Base-by-base conservation (phyloP, 345 rosid species). In the Populus tremula region DNA sequence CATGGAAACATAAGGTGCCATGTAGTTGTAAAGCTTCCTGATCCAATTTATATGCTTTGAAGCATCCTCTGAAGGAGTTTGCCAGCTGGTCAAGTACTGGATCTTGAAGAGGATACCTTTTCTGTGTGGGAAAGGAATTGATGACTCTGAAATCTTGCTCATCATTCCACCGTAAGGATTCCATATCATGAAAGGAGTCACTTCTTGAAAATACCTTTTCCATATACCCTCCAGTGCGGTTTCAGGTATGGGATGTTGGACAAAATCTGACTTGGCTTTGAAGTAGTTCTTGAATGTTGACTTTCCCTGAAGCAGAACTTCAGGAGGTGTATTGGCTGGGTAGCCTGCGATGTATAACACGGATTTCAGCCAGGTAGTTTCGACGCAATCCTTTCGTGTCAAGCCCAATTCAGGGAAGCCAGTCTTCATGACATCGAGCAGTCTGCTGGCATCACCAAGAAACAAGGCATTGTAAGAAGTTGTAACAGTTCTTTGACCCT, bases 161-260 rank as follows among this genome's bases (percentile, higher is more conserved):
- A 88, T 92, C 91, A 79, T 87, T 64, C 97, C 98, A 2, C 98
- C 96, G 33, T 85, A 91, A 2, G 97, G 96, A 17, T 77, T 90
- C 91, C 88, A 90, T 71, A 88, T 87, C 89, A 84, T 86, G 74
- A 87, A 27, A 0, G 97, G 89, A 4, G 21, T 31, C 1, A 89
- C 94, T 59, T 89, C 94, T 72, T 87, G 41, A 3, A 86, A 3
- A 6, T 91, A 10, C 69, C 86, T 88, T 68, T 80, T 69, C 87
- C 86, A 86, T 23, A 86, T 27, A 13, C 82, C 78, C 39, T 71
- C 78, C 0, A 86, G 74, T 5, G 71, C 83, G 0, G 78, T 74
- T 78, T 80, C 80, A 2, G 87, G 80, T 20, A 86, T 84, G 2
- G 87, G 85, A 41, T 76, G 53, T 25, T 65, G 78, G 14, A 77